Base-by-base conservation (phyloP, 768 basidiomycete species). In the Candolleomyces efflorescens region DNA sequence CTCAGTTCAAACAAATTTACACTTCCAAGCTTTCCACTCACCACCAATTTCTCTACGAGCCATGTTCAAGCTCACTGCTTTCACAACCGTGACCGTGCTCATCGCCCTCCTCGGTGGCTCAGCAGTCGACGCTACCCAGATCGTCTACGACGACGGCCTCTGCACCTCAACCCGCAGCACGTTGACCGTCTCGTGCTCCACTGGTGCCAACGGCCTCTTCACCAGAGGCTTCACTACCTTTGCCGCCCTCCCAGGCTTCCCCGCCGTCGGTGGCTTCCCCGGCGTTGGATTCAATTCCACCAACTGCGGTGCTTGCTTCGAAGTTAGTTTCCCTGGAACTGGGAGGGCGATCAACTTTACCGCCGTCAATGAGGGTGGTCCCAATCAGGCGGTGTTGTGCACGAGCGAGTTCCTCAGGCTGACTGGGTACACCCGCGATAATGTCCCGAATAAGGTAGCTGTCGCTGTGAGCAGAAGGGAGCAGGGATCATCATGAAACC, bases 221-320 rank as follows among this genome's bases (percentile, higher is more conserved):
- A 72, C 74, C 1, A 69, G 67, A 11, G 71, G 70, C 7, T 86
- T 73, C 70, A 74, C 68, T 1, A 83, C 78, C 27, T 80, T 86
- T 48, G 74, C 71, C 12, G 68, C 71, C 26, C 67, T 88, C 27
- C 84, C 85, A 3, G 71, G 68, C 44, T 88, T 84, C 74, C 84
- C 86, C 2, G 64, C 73, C 68, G 82, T 88, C 63, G 84, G 83
- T 27, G 85, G 81, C 1, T 79, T 75, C 0, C 71, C 73, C 13
- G 81, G 75, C 38, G 71, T 87, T 58, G 78, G 75, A 22, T 86
- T 68, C 67, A 74, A 82, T 65, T 84, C 82, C 1, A 56, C 67
- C 2, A 68, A 71, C 49, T 88, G 86, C 62, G 83, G 83, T 1
- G 75, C 77, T 18, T 87, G 87, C 68, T 88, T 82, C 83, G 53